These are phyloP conservation scores for Candida ovalis DNA, from an alignment of 805 yeast genomes.

Conservation along the genomic window DNA sequence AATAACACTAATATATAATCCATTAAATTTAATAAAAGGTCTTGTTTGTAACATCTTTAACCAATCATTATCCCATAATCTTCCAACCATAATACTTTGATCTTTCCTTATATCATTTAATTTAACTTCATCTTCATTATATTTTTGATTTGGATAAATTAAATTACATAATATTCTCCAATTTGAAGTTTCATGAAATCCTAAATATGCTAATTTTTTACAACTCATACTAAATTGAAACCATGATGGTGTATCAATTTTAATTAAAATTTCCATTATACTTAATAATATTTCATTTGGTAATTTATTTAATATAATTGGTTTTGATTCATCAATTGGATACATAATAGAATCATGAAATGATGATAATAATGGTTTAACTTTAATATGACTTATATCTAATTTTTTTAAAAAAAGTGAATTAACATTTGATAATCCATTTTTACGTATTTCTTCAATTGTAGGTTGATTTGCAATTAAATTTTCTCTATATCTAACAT, in stretches of 20 bases:
- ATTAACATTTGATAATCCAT: background rate
- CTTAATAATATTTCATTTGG: slow-evolving; percentile 57
- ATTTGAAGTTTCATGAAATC: slow-evolving; percentile 46
- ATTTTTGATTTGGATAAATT: slow-evolving; percentile 52
- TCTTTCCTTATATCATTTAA: slow-evolving; percentile 35
- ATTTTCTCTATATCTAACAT: slow-evolving; percentile 58
- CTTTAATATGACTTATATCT: slow-evolving; percentile 42
- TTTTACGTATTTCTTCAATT: slow-evolving; percentile 16
- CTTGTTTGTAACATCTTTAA: slow-evolving; percentile 53
- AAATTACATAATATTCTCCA: slow-evolving; percentile 50
- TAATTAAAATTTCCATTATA: slow-evolving; percentile 46
- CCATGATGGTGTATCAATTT: slow-evolving; percentile 59
- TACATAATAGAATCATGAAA: slow-evolving; percentile 30
- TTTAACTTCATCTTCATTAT: slow-evolving; percentile 40
- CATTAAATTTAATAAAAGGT: slow-evolving; percentile 77
- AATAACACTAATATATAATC: slow-evolving; percentile 81
- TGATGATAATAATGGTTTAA: slow-evolving; percentile 35
- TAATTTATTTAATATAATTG: slow-evolving; percentile 40
- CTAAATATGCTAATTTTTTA: slow-evolving; percentile 49
- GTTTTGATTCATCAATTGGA: slow-evolving; percentile 30
- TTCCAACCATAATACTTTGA: slow-evolving; percentile 33
- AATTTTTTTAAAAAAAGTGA: slow-evolving; percentile 18
- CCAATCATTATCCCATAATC: slow-evolving; percentile 42
- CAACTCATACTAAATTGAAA: slow-evolving; percentile 58
- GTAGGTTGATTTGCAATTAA: slow-evolving; percentile 30